Evolutionary conservation across 2,329 filamentous ascomycete species (phyloP).

Genomic region (Didymella keratinophila): DNA sequence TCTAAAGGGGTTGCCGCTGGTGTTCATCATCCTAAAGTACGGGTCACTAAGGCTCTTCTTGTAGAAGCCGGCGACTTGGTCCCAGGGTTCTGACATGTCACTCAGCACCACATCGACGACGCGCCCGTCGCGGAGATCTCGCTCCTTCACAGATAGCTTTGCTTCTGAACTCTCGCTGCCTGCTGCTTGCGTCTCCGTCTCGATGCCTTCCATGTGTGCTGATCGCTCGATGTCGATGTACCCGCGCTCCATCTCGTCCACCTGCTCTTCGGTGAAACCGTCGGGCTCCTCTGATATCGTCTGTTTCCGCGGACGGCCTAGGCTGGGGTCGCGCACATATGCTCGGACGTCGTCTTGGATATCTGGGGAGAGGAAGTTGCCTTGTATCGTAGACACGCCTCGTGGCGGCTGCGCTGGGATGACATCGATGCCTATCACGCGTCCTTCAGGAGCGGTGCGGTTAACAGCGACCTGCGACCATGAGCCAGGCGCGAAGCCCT

Average conservation of each 20-base stretch:
- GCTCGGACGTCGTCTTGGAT: constrained; percentile 80
- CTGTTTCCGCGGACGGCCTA: constrained; percentile 60
- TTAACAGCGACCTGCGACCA: constrained; percentile 79
- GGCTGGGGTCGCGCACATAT: constrained; percentile 72
- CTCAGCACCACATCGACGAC: constrained; percentile 92
- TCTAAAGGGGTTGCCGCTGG: constrained; percentile 82
- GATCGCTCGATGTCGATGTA: constrained; percentile 72
- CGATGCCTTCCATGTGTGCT: constrained; percentile 45
- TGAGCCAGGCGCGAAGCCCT: constrained; percentile 77
- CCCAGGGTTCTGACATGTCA: constrained; percentile 99
- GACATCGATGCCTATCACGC: constrained; percentile 90
- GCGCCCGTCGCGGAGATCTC: constrained; percentile 57
- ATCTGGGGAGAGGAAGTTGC: constrained; percentile 80
- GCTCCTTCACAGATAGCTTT: constrained; percentile 41
- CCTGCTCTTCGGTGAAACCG: constrained; percentile 49
- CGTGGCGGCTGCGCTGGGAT: constrained; percentile 90
- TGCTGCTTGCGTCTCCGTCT: constrained; percentile 25
- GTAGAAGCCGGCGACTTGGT: constrained; percentile 78
- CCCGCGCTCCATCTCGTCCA: constrained; percentile 58
- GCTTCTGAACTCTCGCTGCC: constrained; percentile 29
- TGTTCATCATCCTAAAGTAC: constrained; percentile 99
- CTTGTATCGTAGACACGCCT: constrained; percentile 94
- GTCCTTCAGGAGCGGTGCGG: constrained; percentile 76
- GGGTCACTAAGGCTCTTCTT: constrained; percentile 94
- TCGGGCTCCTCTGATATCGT: constrained; percentile 36